Evolutionary conservation across 1,284 basidiomycete genomes (phyloP).

Genomic region (Hortiboletus rubellus): DNA sequence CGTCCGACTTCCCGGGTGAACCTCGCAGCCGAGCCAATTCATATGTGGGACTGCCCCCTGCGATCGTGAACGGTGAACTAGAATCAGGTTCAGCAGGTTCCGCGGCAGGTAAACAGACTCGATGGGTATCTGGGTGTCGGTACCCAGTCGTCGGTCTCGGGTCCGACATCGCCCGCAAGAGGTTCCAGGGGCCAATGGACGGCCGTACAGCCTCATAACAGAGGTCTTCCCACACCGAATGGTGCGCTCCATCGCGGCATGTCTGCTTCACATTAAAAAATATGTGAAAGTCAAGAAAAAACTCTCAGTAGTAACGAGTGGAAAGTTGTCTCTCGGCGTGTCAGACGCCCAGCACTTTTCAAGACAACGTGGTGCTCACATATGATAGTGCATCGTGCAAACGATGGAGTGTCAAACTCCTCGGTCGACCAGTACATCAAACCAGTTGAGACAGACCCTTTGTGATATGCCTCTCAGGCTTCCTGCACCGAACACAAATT

Average conservation of each 20-base stretch:
- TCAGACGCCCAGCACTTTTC: constrained; percentile 22
- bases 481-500: no score
- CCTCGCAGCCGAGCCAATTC: constrained; percentile 49
- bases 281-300: no score
- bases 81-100: constrained; percentile 40
- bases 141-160: constrained; percentile 49
- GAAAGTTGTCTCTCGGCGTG: constrained; percentile 8
- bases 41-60: constrained; percentile 37
- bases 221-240: constrained; percentile 26
- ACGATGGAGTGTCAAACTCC: no score
- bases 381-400: no score
- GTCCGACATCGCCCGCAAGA: constrained; percentile 25
- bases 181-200: constrained; percentile 15
- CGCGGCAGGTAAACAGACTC: constrained; percentile 50
- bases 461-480: no score
- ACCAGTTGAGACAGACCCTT: no score
- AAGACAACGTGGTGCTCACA: neutral
- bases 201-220: constrained; percentile 20
- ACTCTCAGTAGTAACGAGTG: no score
- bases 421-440: no score
- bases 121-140: constrained; percentile 79
- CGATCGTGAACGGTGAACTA: constrained; percentile 25
- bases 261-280: constrained; percentile 17
- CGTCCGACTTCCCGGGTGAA: constrained; percentile 86
- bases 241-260: constrained; percentile 11